These are phyloP conservation scores for Fraxinus xanthoxyloides DNA, from an alignment of 305 asterid species.

Conservation along the genomic window DNA sequence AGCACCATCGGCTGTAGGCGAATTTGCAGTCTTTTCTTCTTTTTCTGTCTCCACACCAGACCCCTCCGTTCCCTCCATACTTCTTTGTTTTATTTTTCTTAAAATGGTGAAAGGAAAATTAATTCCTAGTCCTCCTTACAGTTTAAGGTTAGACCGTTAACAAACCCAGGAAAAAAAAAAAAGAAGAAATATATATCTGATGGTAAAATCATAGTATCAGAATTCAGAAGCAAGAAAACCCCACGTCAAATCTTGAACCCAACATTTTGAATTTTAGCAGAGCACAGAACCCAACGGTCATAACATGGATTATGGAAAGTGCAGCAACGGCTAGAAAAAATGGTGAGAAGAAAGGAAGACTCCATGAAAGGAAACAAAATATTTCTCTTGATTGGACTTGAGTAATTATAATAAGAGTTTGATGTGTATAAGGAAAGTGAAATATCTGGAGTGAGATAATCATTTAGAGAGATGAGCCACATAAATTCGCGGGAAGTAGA, in stretches of 20 bases:
- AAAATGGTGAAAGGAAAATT: not conserved
- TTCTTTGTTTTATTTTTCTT: not conserved
- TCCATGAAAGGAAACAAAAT: slow-evolving; percentile 25
- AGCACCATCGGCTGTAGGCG: slow-evolving; percentile 8
- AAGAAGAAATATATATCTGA: not conserved
- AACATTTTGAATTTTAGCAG: not conserved
- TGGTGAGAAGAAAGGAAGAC: slow-evolving; percentile 8
- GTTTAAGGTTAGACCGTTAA: not conserved
- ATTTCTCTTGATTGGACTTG: not conserved
- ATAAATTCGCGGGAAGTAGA: not conserved
- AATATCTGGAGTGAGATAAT: not conserved
- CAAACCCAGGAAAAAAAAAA: slow-evolving; percentile 1
- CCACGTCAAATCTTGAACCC: not conserved
- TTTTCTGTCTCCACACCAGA: slow-evolving; percentile 16
- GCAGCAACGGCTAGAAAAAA: slow-evolving; percentile 37
- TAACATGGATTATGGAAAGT: slow-evolving; percentile 22
- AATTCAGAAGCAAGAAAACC: not conserved
- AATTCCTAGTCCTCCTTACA: not conserved
- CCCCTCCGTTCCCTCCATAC: slow-evolving; percentile 21
- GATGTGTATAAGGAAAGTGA: slow-evolving; percentile 2
- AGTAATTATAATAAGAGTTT: not conserved
- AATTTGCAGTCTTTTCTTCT: slow-evolving; percentile 13
- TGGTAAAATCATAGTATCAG: not conserved
- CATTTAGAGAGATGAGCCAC: not conserved
- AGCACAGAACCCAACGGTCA: slow-evolving; percentile 27